Base-by-base conservation (phyloP, 1,284 basidiomycete genomes). In the Thelephora terrestris region DNA sequence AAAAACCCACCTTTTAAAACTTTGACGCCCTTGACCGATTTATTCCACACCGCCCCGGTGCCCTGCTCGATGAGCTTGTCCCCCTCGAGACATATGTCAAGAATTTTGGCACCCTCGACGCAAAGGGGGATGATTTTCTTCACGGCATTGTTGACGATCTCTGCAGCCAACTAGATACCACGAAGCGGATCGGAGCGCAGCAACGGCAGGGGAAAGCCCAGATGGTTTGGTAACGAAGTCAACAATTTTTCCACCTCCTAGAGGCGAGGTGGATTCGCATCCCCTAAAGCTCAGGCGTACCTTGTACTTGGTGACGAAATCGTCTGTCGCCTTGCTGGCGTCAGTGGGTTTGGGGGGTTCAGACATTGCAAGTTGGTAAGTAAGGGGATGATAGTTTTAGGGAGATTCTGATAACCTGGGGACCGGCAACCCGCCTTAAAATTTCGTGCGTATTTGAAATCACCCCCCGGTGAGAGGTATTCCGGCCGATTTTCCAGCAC, bases 51-150 rank as follows among this genome's bases (percentile, higher is more conserved):
- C 38, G 77, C 79, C 49, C 78, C 79, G 18, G 90, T 87, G 59
- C 85, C 87, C 54, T 89, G 78, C 67, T 92, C 88, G 63, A 98
- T 73, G 62, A 92, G 78, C 68, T 86, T 89, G 76, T 98, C 94
- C 53, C 94, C 94, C 69, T 91, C 84, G 53, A 87, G 68, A 68
- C 90, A 94, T 47, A 98, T 78, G 70, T 97, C 92, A 64, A 95
- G 75, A 59, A 93, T 73, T 68, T 89, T 93, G 52, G 85, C 84
- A 48, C 91, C 94, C 59, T 91, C 87, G 16, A 85, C 76, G 56
- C 73, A 70, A 51, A 83, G 74, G 46, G 78, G 78, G 54, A 95
- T 73, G 59, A 97, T 76, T 71, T 86, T 85, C 73, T 92, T 91
- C 65, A 91, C 78, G 45, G 90, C 91, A 60, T 80, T 78, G 61